phyloP scores from a whole-genome alignment of 352 stramenopile species.

The Saprolegnia parasitica region DNA sequence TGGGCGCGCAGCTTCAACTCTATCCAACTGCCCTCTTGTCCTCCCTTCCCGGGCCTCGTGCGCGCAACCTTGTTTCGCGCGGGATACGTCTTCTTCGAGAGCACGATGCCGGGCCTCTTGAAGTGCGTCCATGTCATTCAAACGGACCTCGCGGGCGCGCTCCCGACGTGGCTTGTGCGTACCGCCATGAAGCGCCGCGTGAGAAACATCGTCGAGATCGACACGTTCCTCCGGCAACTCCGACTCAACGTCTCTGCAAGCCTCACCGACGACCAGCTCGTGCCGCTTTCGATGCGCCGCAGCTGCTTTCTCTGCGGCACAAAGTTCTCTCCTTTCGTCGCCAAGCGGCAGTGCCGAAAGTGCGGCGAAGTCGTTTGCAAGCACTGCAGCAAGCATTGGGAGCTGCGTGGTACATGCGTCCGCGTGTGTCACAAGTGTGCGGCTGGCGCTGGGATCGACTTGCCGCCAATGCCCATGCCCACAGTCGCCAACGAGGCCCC shows the following conservation, averaged over 20 bases:
- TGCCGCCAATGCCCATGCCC: not conserved
- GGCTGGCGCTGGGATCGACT: not conserved
- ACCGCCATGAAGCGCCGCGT: conserved; percentile 19
- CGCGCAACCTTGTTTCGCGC: conserved; percentile 68
- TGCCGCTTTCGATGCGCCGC: conserved; percentile 11
- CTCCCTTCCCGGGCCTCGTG: conserved; percentile 59
- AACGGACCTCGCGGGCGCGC: conserved; percentile 3
- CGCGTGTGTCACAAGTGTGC: conserved; percentile 24
- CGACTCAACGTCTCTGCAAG: not conserved
- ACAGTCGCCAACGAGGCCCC: not conserved
- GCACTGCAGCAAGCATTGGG: conserved; percentile 22
- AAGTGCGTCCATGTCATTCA: conserved; percentile 3
- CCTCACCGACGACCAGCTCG: conserved; percentile 7
- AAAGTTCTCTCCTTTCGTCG: conserved; percentile 3
- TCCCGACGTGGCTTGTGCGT: conserved; percentile 15
- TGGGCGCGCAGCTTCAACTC: conserved; percentile 59
- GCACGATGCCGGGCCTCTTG: not conserved
- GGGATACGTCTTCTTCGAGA: conserved; percentile 74
- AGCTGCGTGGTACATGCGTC: not conserved
- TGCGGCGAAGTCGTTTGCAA: conserved; percentile 26
- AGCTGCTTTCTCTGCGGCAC: conserved; percentile 23
- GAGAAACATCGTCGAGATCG: not conserved
- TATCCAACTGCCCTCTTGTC: conserved; percentile 52
- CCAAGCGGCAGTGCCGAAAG: conserved; percentile 7
- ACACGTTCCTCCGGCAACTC: conserved; percentile 8